phyloP scores from a whole-genome alignment of 371 early-diverging fungal species.

The Actinomortierella wolfii region DNA sequence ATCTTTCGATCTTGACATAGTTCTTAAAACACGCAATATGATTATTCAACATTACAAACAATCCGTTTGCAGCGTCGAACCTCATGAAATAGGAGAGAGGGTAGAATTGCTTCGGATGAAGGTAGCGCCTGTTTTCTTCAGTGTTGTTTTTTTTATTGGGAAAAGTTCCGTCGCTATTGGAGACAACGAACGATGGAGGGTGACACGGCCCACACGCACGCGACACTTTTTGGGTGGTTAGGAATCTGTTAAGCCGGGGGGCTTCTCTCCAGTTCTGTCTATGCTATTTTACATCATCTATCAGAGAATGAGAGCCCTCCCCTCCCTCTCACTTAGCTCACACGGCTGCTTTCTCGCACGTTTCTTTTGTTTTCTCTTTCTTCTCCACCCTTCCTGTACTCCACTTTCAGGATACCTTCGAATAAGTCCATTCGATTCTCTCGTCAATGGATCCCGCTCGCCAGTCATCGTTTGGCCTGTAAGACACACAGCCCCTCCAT shows the following conservation, averaged over 20 bases:
- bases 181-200: too few relatives aligned
- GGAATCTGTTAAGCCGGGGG: too few relatives aligned
- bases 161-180: neutral
- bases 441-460: neutral
- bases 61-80: neutral
- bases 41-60: too few relatives aligned
- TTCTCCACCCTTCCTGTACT: neutral
- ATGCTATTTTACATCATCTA: too few relatives aligned
- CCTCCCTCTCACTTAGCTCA: too few relatives aligned
- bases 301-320: too few relatives aligned
- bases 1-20: too few relatives aligned
- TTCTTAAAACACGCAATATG: too few relatives aligned
- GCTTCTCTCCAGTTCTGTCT: too few relatives aligned
- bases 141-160: constrained; percentile 1
- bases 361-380: constrained; percentile 7
- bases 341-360: constrained; percentile 2
- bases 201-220: too few relatives aligned
- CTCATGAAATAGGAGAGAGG: neutral
- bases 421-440: constrained; percentile 2
- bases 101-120: too few relatives aligned
- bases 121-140: neutral
- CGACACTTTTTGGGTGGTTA: too few relatives aligned
- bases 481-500: constrained; percentile 3
- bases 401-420: constrained; percentile 7
- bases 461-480: neutral